phyloP scores from a whole-genome alignment of 768 basidiomycete genomes.

The Tephrocybe sp. region DNA sequence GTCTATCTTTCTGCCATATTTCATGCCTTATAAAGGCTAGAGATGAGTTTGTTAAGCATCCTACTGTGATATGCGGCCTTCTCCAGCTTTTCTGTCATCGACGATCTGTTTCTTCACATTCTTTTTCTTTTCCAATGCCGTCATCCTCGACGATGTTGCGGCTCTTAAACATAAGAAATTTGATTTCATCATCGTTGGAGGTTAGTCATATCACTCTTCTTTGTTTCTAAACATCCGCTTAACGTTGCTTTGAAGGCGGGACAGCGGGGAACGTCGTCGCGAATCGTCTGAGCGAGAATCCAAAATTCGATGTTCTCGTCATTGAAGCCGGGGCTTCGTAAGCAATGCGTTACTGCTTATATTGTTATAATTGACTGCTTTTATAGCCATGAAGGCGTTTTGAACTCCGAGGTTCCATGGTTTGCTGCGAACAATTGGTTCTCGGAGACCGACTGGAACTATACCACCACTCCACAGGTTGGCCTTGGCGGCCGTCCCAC shows the following conservation, averaged over 20 bases:
- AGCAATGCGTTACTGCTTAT: neutral
- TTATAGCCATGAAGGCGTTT: constrained; percentile 16
- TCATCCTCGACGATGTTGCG: constrained; percentile 12
- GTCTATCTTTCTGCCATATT: no score
- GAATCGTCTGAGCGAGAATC: constrained; percentile 17
- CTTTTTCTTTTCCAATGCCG: neutral
- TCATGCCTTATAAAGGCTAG: constrained; percentile 1
- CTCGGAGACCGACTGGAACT: constrained; percentile 32
- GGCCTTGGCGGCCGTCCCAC: constrained; percentile 25
- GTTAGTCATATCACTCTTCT: constrained; percentile 3
- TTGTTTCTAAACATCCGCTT: neutral
- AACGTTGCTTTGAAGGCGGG: constrained; percentile 12
- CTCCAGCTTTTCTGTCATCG: neutral
- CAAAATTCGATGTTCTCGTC: constrained; percentile 15
- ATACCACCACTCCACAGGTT: constrained; percentile 31
- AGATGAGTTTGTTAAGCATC: neutral
- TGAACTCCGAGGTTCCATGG: constrained; percentile 14
- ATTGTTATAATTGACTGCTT: neutral
- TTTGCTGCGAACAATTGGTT: constrained; percentile 13
- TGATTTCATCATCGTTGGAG: constrained; percentile 26
- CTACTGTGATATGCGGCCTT: constrained; percentile 1
- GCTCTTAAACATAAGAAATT: constrained; percentile 11
- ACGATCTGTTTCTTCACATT: neutral
- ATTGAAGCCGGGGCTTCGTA: constrained; percentile 20
- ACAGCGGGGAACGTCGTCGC: constrained; percentile 21